phyloP scores from a whole-genome alignment of 768 basidiomycete genomes.

The Calocera cornea region DNA sequence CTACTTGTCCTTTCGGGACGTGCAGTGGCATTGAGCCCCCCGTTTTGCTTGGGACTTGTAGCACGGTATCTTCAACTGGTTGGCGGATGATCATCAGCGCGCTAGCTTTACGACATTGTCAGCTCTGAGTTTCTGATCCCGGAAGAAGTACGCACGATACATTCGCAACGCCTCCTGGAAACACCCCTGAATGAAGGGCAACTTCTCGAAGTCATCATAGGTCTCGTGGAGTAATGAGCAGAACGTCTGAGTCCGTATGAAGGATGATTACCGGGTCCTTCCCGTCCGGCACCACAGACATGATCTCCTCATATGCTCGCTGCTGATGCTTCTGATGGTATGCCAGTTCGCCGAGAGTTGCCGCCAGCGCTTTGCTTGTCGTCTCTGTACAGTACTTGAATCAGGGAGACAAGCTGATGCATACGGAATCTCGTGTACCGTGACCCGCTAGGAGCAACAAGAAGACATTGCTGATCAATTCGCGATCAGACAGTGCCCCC shows the following conservation, averaged over 20 bases:
- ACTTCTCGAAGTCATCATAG: conserved; percentile 20
- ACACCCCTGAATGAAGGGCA: conserved; percentile 22
- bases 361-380: conserved; percentile 24
- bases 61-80: conserved; percentile 20
- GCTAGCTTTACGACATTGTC: conserved; percentile 17
- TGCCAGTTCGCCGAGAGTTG: conserved; percentile 24
- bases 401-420: neutral
- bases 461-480: conserved; percentile 15
- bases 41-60: conserved; percentile 15
- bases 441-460: conserved; percentile 15
- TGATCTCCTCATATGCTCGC: conserved; percentile 23
- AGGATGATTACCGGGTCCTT: conserved; percentile 16
- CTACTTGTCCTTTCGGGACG: neutral
- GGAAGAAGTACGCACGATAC: conserved; percentile 20
- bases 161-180: conserved; percentile 24
- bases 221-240: conserved; percentile 9
- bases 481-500: neutral
- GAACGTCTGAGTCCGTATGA: neutral
- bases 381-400: conserved; percentile 22
- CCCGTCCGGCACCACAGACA: conserved; percentile 16
- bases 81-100: conserved; percentile 23
- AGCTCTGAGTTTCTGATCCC: neutral
- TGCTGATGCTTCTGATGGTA: conserved; percentile 23
- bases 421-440: conserved; percentile 6
- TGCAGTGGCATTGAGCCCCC: conserved; percentile 15